Percentiles rank a stretch among this genome's conserved stretches.
Evolutionary conservation across 2,329 filamentous ascomycete species (phyloP).

Genomic region (Fusarium virguliforme): DNA sequence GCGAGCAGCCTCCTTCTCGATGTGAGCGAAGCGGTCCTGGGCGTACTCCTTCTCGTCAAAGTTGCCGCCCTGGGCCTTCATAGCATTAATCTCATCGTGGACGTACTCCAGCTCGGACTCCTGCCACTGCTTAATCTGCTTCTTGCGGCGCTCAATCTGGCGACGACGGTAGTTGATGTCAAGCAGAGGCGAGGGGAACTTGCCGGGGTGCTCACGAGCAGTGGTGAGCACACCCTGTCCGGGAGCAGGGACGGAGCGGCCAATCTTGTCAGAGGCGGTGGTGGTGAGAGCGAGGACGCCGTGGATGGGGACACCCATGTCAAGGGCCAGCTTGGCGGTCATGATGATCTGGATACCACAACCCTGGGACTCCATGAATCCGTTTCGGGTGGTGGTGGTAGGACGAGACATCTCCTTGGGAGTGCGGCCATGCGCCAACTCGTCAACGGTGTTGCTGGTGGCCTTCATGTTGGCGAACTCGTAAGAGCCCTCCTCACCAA

Average conservation of each 20-base stretch:
- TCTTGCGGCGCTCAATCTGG: conserved; percentile 93
- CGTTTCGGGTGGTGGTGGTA: conserved; percentile 95
- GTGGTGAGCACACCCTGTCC: conserved; percentile 97
- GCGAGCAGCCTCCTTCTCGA: conserved; percentile 86
- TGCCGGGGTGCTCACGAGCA: conserved; percentile 90
- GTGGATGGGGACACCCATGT: conserved; percentile 99
- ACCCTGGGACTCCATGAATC: conserved; percentile 99
- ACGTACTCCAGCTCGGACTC: conserved; percentile 95
- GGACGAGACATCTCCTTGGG: conserved; percentile 98
- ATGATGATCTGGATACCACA: conserved; percentile 99
- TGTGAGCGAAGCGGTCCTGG: conserved; percentile 86
- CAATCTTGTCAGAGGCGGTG: conserved; percentile 99
- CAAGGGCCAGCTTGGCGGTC: conserved; percentile 94
- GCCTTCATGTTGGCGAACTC: conserved; percentile 99
- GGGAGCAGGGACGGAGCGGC: conserved; percentile 94
- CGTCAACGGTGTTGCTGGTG: conserved; percentile 97
- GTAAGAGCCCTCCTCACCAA: conserved; percentile 98
- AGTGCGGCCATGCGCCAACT: conserved; percentile 94
- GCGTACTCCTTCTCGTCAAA: conserved; percentile 90
- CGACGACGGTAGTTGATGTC: conserved; percentile 98
- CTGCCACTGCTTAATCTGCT: conserved; percentile 96
- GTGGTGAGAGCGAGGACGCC: conserved; percentile 94
- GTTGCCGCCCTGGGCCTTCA: conserved; percentile 82
- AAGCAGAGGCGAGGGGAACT: conserved; percentile 94
- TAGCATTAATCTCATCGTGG: conserved; percentile 91